A percentile compares a stretch with the other conserved stretches of the same genome.
Conservation (phyloP, 139 green algal genomes). For the Closterium sp. region DNA sequence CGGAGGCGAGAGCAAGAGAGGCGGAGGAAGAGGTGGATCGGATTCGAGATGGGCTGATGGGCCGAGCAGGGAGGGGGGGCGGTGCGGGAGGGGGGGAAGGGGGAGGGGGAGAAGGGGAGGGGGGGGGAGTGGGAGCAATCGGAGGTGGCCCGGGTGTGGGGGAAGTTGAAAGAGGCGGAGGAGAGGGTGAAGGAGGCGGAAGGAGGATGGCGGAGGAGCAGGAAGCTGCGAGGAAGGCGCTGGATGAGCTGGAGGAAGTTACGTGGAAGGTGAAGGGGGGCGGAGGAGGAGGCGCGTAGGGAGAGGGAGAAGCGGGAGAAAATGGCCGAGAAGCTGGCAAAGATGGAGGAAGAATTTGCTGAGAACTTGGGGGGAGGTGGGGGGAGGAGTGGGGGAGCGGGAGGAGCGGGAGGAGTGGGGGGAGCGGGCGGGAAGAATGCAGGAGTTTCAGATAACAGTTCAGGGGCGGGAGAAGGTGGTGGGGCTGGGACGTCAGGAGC, state of each 20-base stretch:
- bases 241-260: not conserved
- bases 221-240: not conserved
- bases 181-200: not conserved
- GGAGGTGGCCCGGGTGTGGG: not conserved
- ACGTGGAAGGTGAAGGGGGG: not conserved
- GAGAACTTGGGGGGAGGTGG: not conserved
- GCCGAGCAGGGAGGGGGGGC: not conserved
- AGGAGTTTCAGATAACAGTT: not conserved
- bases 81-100: not conserved
- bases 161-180: not conserved
- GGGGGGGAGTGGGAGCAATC: not conserved
- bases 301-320: not conserved
- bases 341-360: not conserved
- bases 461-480: not conserved
- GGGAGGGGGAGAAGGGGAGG: not conserved
- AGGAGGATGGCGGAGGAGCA: not conserved
- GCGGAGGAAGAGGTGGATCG: not conserved
- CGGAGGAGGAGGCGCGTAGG: not conserved
- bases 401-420: not conserved
- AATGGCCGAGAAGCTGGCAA: not conserved
- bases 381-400: not conserved
- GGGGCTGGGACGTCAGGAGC: not conserved
- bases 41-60: not conserved
- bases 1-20: not conserved
- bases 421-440: not conserved